Conservation (phyloP, 1,139 yeast species). For the Hansenula sp. region DNA sequence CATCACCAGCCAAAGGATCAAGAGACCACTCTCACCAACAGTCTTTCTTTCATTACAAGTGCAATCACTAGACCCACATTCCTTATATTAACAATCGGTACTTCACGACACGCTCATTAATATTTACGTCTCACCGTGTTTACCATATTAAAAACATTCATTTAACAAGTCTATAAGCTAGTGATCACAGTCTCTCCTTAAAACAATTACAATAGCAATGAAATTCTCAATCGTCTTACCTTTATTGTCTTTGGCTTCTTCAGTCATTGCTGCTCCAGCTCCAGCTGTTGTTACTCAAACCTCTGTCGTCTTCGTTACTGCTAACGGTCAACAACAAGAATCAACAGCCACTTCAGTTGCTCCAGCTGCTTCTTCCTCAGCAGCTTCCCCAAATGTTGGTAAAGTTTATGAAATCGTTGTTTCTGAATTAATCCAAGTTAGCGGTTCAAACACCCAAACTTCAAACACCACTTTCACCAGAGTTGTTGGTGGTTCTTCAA, state of each 20-base stretch:
- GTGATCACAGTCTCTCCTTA: too few species aligned
- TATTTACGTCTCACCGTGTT: too few species aligned
- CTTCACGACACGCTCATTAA: too few species aligned
- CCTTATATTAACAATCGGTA: background rate
- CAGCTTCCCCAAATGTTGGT: constrained; percentile 18
- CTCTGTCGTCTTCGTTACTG: constrained; percentile 27
- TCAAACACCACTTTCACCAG: constrained; percentile 16
- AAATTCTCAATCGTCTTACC: constrained; percentile 19
- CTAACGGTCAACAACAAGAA: constrained; percentile 8
- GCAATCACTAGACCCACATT: background rate
- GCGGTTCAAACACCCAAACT: constrained; percentile 18
- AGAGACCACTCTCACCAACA: too few species aligned
- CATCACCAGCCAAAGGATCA: too few species aligned
- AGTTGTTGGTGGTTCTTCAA: constrained; percentile 8
- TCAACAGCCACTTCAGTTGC: constrained; percentile 12
- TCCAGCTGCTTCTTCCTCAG: constrained; percentile 10
- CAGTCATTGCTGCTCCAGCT: constrained; percentile 33
- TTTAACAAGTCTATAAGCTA: too few species aligned
- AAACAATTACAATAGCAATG: constrained; percentile 7
- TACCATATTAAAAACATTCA: too few species aligned
- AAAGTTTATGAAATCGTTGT: constrained; percentile 20
- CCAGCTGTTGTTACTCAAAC: constrained; percentile 33
- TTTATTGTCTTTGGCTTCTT: constrained; percentile 26
- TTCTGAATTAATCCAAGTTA: constrained; percentile 19
- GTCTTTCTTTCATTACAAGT: too few species aligned